Percentiles rank a stretch among this genome's conserved stretches.
phyloP scores from a whole-genome alignment of 169 alveolate genomes.

The Fabrea salina region DNA sequence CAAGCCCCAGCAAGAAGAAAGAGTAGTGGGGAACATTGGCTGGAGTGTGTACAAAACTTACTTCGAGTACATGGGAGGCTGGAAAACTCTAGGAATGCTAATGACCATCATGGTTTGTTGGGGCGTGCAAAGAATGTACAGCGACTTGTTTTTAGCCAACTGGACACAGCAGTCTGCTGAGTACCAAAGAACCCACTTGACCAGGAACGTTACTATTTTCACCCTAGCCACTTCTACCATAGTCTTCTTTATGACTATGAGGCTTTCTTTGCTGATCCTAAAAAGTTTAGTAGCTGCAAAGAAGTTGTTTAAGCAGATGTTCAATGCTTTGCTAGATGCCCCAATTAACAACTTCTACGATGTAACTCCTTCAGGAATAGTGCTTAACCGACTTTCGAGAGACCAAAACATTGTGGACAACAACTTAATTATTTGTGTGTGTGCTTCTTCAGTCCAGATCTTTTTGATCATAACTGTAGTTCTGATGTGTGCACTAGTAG shows the following conservation, averaged over 20 bases:
- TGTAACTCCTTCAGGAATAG: conserved; percentile 84
- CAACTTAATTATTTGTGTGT: too few relatives aligned
- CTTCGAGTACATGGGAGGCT: conserved; percentile 9
- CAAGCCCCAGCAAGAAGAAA: conserved; percentile 23
- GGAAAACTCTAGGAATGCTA: background rate
- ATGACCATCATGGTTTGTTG: background rate
- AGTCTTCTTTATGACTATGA: background rate
- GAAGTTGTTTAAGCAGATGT: background rate
- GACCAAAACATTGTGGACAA: conserved; percentile 56
- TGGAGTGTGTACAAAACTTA: background rate
- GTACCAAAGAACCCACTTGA: background rate
- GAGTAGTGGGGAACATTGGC: background rate
- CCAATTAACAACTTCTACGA: conserved; percentile 66
- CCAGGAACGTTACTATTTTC: background rate
- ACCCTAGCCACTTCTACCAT: background rate
- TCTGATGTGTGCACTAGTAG: background rate
- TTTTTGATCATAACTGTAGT: background rate
- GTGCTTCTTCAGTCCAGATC: background rate
- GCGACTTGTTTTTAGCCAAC: background rate
- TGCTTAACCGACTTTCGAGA: conserved; percentile 64
- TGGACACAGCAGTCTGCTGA: conserved; percentile 2
- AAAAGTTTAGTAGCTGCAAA: background rate
- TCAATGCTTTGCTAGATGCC: background rate
- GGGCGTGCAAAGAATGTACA: background rate
- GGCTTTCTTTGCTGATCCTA: background rate